phyloP scores from a whole-genome alignment of 2,329 filamentous ascomycete genomes.

The Alternaria infectoria region DNA sequence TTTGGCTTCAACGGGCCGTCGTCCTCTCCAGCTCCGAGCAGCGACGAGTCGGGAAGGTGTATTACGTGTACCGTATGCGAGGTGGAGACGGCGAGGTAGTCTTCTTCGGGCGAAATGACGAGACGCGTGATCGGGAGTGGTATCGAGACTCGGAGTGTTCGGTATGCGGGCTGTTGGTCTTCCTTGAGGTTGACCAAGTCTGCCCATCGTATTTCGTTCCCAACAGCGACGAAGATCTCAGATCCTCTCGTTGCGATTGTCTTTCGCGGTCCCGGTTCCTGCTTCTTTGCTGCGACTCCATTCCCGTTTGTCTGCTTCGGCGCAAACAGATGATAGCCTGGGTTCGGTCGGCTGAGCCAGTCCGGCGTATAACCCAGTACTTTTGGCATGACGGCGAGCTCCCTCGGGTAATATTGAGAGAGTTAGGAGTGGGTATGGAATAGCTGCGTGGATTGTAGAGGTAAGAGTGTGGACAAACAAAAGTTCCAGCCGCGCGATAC shows the following conservation, averaged over 20 bases:
- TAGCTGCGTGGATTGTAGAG: not conserved
- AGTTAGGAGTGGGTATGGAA: conserved; percentile 5
- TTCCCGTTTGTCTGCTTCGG: conserved; percentile 52
- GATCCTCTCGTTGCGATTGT: conserved; percentile 82
- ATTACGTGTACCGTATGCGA: conserved; percentile 87
- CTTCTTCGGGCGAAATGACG: conserved; percentile 78
- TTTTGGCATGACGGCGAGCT: conserved; percentile 72
- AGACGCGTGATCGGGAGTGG: conserved; percentile 86
- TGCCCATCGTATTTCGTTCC: conserved; percentile 90
- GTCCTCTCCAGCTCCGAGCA: conserved; percentile 71
- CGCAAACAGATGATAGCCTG: conserved; percentile 79
- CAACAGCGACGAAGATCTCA: conserved; percentile 86
- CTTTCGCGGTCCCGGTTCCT: conserved; percentile 52
- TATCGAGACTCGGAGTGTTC: conserved; percentile 73
- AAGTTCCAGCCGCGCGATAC: conserved; percentile 16
- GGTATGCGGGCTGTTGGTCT: conserved; percentile 33
- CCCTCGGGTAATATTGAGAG: not conserved
- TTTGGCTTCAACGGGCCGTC: conserved; percentile 75
- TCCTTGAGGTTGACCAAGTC: conserved; percentile 83
- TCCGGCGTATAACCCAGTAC: conserved; percentile 83
- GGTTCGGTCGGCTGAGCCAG: conserved; percentile 81
- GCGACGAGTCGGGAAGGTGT: conserved; percentile 79
- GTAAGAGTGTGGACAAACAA: conserved; percentile 14
- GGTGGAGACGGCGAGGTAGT: conserved; percentile 84
- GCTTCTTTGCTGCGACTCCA: conserved; percentile 32